Conservation (phyloP, 257 asterid genomes). For the Capsicum rhomboideum region DNA sequence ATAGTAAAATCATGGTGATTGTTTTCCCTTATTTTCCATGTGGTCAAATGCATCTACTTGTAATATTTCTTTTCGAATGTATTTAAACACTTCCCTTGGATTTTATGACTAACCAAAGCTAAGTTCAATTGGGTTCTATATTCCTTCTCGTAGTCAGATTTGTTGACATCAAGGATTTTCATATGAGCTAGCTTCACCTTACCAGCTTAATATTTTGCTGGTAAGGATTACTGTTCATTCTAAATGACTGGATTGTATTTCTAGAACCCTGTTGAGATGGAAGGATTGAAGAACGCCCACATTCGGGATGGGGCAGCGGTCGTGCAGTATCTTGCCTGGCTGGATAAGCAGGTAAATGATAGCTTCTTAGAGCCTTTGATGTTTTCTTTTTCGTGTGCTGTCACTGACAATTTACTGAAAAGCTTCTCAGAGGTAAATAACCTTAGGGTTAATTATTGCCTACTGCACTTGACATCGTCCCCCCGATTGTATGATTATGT, state of each 20-base stretch:
- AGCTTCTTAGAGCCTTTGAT: not conserved
- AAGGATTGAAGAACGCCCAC: conserved; percentile 91
- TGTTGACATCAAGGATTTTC: not conserved
- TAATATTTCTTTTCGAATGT: not conserved
- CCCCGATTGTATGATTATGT: not conserved
- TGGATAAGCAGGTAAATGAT: conserved; percentile 66
- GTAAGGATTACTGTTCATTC: not conserved
- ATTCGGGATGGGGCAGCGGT: conserved; percentile 97
- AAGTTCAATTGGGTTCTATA: not conserved
- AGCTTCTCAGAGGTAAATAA: not conserved
- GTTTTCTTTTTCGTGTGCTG: not conserved
- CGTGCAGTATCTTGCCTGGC: conserved; percentile 88
- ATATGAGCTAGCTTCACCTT: not conserved
- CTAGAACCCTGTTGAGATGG: conserved; percentile 87
- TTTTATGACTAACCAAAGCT: not conserved
- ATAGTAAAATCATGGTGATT: not conserved
- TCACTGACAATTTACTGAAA: not conserved
- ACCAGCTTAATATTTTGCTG: not conserved
- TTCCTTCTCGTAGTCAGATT: not conserved
- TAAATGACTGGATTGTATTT: conserved; percentile 11
- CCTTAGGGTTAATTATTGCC: not conserved
- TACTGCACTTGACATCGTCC: not conserved
- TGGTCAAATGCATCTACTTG: not conserved
- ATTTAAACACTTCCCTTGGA: not conserved
- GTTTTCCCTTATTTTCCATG: not conserved